Percentiles rank a stretch among this genome's conserved stretches.
Conservation (phyloP, 306 rosid genomes). For the Rosa persica region DNA sequence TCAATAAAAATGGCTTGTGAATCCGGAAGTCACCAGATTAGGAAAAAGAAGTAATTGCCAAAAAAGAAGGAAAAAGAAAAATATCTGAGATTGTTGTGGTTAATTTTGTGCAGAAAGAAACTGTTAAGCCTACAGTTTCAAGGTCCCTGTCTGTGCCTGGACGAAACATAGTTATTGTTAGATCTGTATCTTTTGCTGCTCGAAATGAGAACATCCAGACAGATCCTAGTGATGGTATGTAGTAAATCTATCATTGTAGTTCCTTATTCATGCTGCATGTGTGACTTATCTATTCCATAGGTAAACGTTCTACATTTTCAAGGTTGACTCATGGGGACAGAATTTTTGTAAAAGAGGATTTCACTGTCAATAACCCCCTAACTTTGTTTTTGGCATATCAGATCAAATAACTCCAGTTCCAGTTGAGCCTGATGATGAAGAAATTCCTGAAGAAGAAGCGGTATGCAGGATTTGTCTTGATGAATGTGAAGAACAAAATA, state of each 20-base stretch:
- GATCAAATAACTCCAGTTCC: conserved; percentile 76
- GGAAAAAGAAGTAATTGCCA: neutral
- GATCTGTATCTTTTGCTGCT: conserved; percentile 69
- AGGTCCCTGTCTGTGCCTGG: conserved; percentile 90
- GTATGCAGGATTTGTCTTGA: conserved; percentile 94
- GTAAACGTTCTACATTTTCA: neutral
- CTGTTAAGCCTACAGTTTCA: conserved; percentile 56
- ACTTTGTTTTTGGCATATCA: conserved; percentile 27
- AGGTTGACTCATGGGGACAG: neutral
- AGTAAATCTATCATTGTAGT: neutral
- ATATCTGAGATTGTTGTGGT: conserved; percentile 14
- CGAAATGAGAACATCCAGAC: conserved; percentile 43
- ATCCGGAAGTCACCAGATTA: neutral
- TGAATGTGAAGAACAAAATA: conserved; percentile 77
- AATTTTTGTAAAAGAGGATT: neutral
- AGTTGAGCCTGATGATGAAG: conserved; percentile 68
- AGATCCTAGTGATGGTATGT: conserved; percentile 67
- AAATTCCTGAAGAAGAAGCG: conserved; percentile 99
- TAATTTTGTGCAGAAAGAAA: conserved; percentile 65
- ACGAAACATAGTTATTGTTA: conserved; percentile 68
- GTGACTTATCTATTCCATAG: neutral
- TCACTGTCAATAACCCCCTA: neutral
- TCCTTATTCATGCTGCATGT: neutral
- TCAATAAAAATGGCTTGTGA: neutral
- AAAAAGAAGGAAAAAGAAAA: neutral